A percentile compares a stretch with the other conserved stretches of the same genome.
Evolutionary conservation across 441 rosid species (phyloP).

Genomic region (Populus hybrid): DNA sequence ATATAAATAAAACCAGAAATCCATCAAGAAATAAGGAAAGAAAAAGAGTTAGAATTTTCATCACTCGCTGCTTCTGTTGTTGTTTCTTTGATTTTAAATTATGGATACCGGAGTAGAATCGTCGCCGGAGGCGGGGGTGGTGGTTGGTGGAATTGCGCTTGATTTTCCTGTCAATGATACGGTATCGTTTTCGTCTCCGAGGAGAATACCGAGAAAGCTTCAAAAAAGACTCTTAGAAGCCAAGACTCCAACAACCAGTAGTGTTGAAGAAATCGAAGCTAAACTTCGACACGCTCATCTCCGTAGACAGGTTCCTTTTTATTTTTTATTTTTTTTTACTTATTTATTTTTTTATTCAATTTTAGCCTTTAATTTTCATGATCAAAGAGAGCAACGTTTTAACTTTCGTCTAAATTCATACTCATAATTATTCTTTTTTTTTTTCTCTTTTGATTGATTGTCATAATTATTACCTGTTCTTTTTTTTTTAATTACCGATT

Average conservation of each 20-base stretch:
- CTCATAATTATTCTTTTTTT: neutral
- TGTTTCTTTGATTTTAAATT: neutral
- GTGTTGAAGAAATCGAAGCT: conserved; percentile 81
- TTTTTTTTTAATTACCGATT: neutral
- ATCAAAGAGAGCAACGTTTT: neutral
- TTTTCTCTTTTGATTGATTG: neutral
- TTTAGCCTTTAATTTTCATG: neutral
- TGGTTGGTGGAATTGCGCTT: conserved; percentile 33
- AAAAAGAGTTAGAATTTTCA: neutral
- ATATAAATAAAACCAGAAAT: neutral
- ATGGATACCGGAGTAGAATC: conserved; percentile 29
- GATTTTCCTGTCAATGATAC: conserved; percentile 45
- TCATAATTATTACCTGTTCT: neutral
- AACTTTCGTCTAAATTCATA: neutral
- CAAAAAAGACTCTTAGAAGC: conserved; percentile 52
- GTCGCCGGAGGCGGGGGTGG: conserved; percentile 14
- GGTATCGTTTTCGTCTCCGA: conserved; percentile 36
- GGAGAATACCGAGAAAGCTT: conserved; percentile 28
- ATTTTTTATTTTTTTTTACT: neutral
- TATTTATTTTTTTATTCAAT: neutral
- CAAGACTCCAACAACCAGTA: conserved; percentile 44
- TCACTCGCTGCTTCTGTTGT: neutral
- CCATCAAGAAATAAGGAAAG: neutral
- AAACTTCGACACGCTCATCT: conserved; percentile 87
- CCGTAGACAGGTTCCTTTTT: conserved; percentile 64